Evolutionary conservation across 2,329 filamentous ascomycete species (phyloP), one percentile per base, ranked within the genome.

Genomic region (Nectriaceae sp.): DNA sequence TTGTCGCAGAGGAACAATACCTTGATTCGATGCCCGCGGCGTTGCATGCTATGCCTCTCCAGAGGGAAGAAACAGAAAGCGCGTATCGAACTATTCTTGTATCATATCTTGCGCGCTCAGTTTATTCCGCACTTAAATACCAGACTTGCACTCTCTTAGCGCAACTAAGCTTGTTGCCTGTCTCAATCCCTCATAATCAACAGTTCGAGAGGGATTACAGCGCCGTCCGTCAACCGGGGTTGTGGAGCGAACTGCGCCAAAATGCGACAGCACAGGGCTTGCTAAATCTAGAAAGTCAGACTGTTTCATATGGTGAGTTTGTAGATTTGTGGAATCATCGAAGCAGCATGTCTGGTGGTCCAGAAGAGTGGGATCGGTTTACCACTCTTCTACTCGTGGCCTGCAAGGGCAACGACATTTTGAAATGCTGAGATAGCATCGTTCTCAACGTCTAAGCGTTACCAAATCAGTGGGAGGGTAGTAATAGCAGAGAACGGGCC

Each of bases 31-130:
- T n/a, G n/a, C n/a, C n/a, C n/a, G n/a, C n/a, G n/a, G n/a, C n/a
- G n/a, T n/a, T n/a, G n/a, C n/a, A n/a, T n/a, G n/a, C n/a, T n/a
- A n/a, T 21, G 18, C 8, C 26, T 31, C 8, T 31, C 26, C 10
- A 31, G 26, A 10, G 8, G 26, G 35, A 40, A 22, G 41, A 51
- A 36, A 29, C 45, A 4, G 13, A 37, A 11, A 52, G 45, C 33
- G 45, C 49, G 26, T 52, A 52, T 29, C 42, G 46, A 22, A 52
- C 49, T 3, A 26, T 52, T 15, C 38, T 52, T 4, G 13, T 48
- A 4, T 52, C 49, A 18, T 48, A 45, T 20, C 22, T 52, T 3
- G 33, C 33, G 26, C 49, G 45, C 2, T 35, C 36, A 4, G 38
- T 49, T 8, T 39, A 45, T 40, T 44, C 49, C 13, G 46, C 38